A percentile compares a stretch with the other conserved stretches of the same genome.
Evolutionary conservation across 495 filamentous ascomycete species (phyloP).

Genomic region (Daldinia childiae): DNA sequence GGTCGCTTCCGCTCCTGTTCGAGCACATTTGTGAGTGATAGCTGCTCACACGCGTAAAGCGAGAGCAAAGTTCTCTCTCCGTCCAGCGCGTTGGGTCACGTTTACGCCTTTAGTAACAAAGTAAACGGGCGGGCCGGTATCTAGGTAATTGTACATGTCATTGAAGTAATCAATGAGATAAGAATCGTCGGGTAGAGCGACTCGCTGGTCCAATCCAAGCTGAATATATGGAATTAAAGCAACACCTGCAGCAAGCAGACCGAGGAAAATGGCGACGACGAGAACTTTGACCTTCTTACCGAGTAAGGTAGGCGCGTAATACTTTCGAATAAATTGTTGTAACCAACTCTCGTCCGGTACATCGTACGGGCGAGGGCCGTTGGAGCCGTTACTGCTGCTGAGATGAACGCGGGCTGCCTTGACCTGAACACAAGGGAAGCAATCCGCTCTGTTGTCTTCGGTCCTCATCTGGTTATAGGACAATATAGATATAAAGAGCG

Average conservation of each 20-base stretch:
- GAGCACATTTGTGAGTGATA: slow-evolving; percentile 85
- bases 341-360: slow-evolving; percentile 81
- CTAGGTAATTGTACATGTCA: slow-evolving; percentile 91
- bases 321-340: slow-evolving; percentile 85
- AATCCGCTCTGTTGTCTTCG: slow-evolving; percentile 88
- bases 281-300: slow-evolving; percentile 78
- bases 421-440: slow-evolving; percentile 86
- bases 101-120: slow-evolving; percentile 89
- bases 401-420: slow-evolving; percentile 66
- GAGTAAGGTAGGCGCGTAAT: slow-evolving; percentile 84
- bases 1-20: slow-evolving; percentile 93
- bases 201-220: slow-evolving; percentile 91
- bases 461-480: slow-evolving; percentile 89
- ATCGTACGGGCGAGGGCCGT: slow-evolving; percentile 62
- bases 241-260: slow-evolving; percentile 84
- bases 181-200: slow-evolving; percentile 90
- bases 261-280: slow-evolving; percentile 82
- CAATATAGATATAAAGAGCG: slow-evolving; percentile 93
- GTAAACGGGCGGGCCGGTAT: slow-evolving; percentile 91
- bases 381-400: slow-evolving; percentile 48
- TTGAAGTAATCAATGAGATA: slow-evolving; percentile 96
- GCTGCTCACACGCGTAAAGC: slow-evolving; percentile 84
- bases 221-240: slow-evolving; percentile 84
- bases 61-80: slow-evolving; percentile 89
- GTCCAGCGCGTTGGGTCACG: slow-evolving; percentile 73